Base-by-base conservation (phyloP, 345 rosid genomes). In the Cardamine chenopodiifolia region DNA sequence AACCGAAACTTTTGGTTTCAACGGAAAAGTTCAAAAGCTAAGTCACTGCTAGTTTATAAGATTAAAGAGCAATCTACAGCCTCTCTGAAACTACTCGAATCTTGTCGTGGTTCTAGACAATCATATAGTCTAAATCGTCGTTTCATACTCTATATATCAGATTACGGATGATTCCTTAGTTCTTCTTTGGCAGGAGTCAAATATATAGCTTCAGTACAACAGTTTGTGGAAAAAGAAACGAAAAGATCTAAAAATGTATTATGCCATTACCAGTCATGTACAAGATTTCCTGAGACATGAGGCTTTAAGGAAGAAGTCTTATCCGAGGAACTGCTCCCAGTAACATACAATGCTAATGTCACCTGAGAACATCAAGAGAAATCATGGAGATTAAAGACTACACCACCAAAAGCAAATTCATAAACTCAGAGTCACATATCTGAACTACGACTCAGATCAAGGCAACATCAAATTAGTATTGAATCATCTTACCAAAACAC, bases 231-330 rank as follows among this genome's bases (percentile, higher is more conserved):
- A 68, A 47, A 60, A 15, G 42, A 76, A 62, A 70, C 9, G 39
- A 70, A 18, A 10, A 76, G 8, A 53, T 62, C 2, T 49, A 32
- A 11, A 66, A 0, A 37, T 44, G 34, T 23, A 66, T 64, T 0
- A 57, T 39, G 56, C 3, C 60, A 45, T 52, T 84, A 91, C 97
- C 96, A 94, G 87, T 94, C 97, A 63, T 90, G 74, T 52, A 87
- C 71, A 67, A 86, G 74, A 83, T 85, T 87, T 83, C 96, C 90
- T 7, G 84, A 83, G 64, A 90, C 64, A 68, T 86, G 90, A 72
- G 97, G 89, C 86, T 87, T 94, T 19, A 84, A 73, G 61, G 97
- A 94, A 72, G 97, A 88, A 78, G 86, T 31, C 73, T 77, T 82
- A 86, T 65, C 70, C 17, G 47, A 17, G 5, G 97, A 82, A 72